Evolutionary conservation across 495 filamentous ascomycete genomes (phyloP).

Genomic region (Penicillium maclennaniae): DNA sequence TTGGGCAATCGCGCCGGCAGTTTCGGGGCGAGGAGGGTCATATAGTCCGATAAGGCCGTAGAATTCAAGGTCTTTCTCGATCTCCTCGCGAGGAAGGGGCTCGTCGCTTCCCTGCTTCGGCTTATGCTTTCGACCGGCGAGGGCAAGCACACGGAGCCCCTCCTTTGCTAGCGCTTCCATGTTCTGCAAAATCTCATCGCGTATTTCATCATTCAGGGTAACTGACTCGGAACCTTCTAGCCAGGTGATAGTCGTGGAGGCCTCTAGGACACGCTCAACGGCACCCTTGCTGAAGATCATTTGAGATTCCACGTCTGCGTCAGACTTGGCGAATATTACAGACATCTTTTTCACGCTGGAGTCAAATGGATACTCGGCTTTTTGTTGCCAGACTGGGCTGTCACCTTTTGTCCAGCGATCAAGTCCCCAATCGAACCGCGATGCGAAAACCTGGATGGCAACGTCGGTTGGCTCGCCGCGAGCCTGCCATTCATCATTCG

Average conservation of each 20-base stretch:
- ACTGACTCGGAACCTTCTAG: slow-evolving; percentile 33
- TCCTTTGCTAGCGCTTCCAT: slow-evolving; percentile 61
- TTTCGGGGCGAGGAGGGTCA: slow-evolving; percentile 62
- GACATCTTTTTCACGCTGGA: slow-evolving; percentile 69
- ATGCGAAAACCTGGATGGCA: slow-evolving; percentile 66
- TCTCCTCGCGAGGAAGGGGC: slow-evolving; percentile 48
- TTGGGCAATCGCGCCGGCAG: slow-evolving; percentile 50
- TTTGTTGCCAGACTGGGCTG: slow-evolving; percentile 51
- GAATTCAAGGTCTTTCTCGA: slow-evolving; percentile 59
- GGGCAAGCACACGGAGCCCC: slow-evolving; percentile 61
- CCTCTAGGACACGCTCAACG: slow-evolving; percentile 71
- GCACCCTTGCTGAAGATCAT: slow-evolving; percentile 74
- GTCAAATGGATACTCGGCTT: slow-evolving; percentile 64
- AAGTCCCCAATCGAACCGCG: slow-evolving; percentile 58
- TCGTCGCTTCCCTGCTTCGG: slow-evolving; percentile 31
- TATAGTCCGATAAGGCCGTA: slow-evolving; percentile 68
- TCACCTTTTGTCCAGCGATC: slow-evolving; percentile 48
- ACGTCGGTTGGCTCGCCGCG: slow-evolving; percentile 67
- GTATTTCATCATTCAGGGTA: slow-evolving; percentile 39
- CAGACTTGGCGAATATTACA: slow-evolving; percentile 49
- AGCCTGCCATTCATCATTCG: slow-evolving; percentile 53
- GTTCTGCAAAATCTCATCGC: slow-evolving; percentile 54
- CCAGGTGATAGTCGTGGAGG: slow-evolving; percentile 54
- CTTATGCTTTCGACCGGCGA: slow-evolving; percentile 49
- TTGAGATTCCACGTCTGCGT: slow-evolving; percentile 25